Evolutionary conservation across 2,329 filamentous ascomycete genomes (phyloP).

Genomic region (Tolypocladium amazonense): DNA sequence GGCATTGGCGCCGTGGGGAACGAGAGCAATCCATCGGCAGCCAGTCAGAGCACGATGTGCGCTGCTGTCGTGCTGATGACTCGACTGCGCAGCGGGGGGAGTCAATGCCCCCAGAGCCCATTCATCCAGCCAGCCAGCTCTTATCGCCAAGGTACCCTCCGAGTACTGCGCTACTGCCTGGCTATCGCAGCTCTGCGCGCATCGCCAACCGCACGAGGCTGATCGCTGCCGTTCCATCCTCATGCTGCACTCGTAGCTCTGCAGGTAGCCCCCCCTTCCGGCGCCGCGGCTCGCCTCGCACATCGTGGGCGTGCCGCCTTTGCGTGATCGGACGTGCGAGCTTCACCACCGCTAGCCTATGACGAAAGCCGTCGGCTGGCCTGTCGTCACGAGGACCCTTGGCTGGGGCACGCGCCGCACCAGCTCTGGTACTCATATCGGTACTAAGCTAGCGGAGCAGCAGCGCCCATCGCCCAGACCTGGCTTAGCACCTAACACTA

Average conservation of each 20-base stretch:
- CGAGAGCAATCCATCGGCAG: neutral
- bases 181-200: neutral
- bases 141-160: neutral
- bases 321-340: neutral
- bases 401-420: neutral
- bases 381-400: neutral
- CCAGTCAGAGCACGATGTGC: neutral
- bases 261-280: neutral
- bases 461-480: neutral
- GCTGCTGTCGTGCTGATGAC: neutral
- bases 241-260: neutral
- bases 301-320: neutral
- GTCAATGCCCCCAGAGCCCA: neutral
- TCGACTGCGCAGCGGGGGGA: neutral
- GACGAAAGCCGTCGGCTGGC: neutral
- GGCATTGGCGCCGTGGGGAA: neutral
- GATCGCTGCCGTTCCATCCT: neutral
- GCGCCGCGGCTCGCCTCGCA: neutral
- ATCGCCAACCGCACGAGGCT: neutral
- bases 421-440: too few relatives aligned
- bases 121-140: neutral
- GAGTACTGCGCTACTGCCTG: neutral
- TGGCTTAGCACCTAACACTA: neutral
- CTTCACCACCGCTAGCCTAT: neutral
- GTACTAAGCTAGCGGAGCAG: too few relatives aligned